These are phyloP conservation scores for Trichoderma arundinaceum DNA, from an alignment of 2,329 filamentous ascomycete genomes.

Conservation along the genomic window DNA sequence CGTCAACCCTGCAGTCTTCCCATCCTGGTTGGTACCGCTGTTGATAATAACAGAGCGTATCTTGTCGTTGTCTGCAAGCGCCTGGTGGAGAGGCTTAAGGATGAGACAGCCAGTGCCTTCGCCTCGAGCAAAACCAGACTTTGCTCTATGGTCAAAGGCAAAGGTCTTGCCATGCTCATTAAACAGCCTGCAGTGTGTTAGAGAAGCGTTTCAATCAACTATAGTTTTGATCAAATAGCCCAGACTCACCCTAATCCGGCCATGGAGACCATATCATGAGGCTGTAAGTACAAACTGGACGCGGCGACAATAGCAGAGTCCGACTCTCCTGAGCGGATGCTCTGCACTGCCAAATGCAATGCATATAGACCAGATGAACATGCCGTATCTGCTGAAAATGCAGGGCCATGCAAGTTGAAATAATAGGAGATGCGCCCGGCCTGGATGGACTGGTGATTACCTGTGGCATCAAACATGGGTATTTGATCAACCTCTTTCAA, in stretches of 20 bases:
- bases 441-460: slow-evolving; percentile 57
- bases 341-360: slow-evolving; percentile 57
- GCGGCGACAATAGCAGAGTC: slow-evolving; percentile 54
- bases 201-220: too few relatives aligned
- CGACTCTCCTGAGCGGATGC: slow-evolving; percentile 54
- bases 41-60: slow-evolving; percentile 58
- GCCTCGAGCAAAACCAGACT: slow-evolving; percentile 63
- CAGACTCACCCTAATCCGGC: slow-evolving; percentile 40
- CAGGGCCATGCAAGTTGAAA: slow-evolving; percentile 60
- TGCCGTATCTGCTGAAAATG: slow-evolving; percentile 58
- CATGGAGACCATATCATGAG: slow-evolving; percentile 46
- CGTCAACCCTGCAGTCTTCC: slow-evolving; percentile 55
- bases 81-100: slow-evolving; percentile 62
- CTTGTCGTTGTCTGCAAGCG: slow-evolving; percentile 60
- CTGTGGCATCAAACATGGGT: slow-evolving; percentile 59
- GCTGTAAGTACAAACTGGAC: slow-evolving; percentile 54
- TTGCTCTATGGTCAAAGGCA: slow-evolving; percentile 44
- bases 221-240: too few relatives aligned
- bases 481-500: slow-evolving; percentile 52
- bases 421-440: slow-evolving; percentile 61
- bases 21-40: slow-evolving; percentile 62
- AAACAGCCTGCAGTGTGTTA: slow-evolving; percentile 41
- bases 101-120: slow-evolving; percentile 63
- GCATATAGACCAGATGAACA: slow-evolving; percentile 59
- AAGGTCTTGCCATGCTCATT: slow-evolving; percentile 58